A percentile compares a stretch with the other conserved stretches of the same genome.
These are phyloP conservation scores for Melanogaster broomeanus DNA, from an alignment of 768 basidiomycete genomes.

Conservation along the genomic window DNA sequence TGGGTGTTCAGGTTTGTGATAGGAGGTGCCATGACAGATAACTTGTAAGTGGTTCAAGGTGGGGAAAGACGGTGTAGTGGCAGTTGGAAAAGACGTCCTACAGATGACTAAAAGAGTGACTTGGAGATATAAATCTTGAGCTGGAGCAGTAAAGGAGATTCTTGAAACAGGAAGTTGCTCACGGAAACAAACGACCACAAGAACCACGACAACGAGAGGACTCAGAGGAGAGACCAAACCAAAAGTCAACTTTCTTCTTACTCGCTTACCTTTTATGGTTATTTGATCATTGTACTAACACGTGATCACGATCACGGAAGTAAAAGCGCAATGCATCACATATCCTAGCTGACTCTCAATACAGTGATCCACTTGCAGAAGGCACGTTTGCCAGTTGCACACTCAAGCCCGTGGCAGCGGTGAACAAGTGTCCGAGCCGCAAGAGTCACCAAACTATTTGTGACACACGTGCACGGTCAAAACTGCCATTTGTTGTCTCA, in stretches of 20 bases:
- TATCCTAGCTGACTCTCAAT: slow-evolving; percentile 2
- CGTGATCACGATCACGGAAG: slow-evolving; percentile 17
- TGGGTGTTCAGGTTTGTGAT: slow-evolving; percentile 10
- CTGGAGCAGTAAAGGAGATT: background rate
- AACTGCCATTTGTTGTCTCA: background rate
- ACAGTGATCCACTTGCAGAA: slow-evolving; percentile 83
- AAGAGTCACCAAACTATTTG: slow-evolving; percentile 68
- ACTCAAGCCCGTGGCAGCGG: slow-evolving; percentile 45
- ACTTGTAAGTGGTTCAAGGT: background rate
- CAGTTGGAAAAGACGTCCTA: background rate
- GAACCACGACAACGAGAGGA: slow-evolving; percentile 1
- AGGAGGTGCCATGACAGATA: slow-evolving; percentile 11
- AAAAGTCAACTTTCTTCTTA: slow-evolving; percentile 17
- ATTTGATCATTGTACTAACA: slow-evolving; percentile 7
- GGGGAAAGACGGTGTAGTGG: background rate
- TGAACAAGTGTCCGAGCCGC: slow-evolving; percentile 39
- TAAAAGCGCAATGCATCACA: background rate
- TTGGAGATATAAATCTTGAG: background rate
- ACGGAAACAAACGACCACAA: slow-evolving; percentile 11
- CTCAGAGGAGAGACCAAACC: slow-evolving; percentile 1
- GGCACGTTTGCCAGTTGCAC: slow-evolving; percentile 74
- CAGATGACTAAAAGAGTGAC: slow-evolving; percentile 16
- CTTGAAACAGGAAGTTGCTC: slow-evolving; percentile 1
- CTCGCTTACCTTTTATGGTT: slow-evolving; percentile 21
- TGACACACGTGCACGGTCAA: slow-evolving; percentile 84